These are phyloP conservation scores for Botrytis porri DNA, from an alignment of 2,329 filamentous ascomycete species.

Conservation along the genomic window DNA sequence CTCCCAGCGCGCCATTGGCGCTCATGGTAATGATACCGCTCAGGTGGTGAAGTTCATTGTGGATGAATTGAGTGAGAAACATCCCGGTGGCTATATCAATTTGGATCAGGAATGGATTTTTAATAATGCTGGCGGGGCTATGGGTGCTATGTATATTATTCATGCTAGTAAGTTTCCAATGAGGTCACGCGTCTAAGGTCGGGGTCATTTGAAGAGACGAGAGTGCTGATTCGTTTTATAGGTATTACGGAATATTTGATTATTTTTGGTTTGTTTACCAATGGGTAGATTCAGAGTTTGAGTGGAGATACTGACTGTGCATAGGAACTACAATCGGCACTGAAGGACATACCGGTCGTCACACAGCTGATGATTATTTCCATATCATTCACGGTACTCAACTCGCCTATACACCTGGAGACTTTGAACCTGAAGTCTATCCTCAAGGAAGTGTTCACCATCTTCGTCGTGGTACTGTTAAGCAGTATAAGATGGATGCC, in stretches of 20 bases:
- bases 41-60: conserved; percentile 69
- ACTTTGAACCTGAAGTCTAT: conserved; percentile 68
- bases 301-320: not conserved
- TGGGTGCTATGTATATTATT: conserved; percentile 89
- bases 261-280: conserved; percentile 60
- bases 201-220: not conserved
- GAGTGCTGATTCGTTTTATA: conserved; percentile 34
- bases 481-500: conserved; percentile 80
- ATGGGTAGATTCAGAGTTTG: not conserved
- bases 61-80: conserved; percentile 57
- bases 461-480: conserved; percentile 66
- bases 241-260: conserved; percentile 86
- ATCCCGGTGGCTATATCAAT: conserved; percentile 56
- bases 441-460: conserved; percentile 68
- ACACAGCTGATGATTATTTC: conserved; percentile 94
- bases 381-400: conserved; percentile 80
- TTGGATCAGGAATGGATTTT: conserved; percentile 80
- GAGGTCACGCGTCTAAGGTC: conserved; percentile 11
- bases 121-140: conserved; percentile 87
- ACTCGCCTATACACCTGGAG: conserved; percentile 68
- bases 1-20: conserved; percentile 60
- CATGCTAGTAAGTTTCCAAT: conserved; percentile 65
- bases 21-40: conserved; percentile 73
- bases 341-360: conserved; percentile 82
- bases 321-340: conserved; percentile 71